Base-by-base conservation (phyloP, 208 protist species). In the Angomonas deanei region DNA sequence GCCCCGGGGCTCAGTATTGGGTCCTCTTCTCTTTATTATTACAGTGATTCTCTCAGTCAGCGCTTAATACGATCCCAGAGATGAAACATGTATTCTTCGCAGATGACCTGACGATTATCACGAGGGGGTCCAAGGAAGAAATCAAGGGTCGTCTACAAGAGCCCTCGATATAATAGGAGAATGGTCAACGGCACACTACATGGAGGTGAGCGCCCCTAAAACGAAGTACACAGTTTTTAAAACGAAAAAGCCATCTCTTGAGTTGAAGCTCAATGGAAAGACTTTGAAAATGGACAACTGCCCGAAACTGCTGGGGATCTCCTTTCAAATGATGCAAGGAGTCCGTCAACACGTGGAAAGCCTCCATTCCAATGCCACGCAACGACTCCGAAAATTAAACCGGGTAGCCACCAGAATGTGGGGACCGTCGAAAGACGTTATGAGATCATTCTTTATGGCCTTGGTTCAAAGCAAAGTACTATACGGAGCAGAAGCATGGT, bases 21-120 rank as follows among this genome's bases (percentile, higher is more conserved):
- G 63, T 19, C 69, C 69, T 0, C 62, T 69, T 0, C 34, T 70
- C 6, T 64, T 69, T 36, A 74, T 64, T 31, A 74, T 74, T 15
- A 62, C 59, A 11, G 49, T 70, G 56, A 70, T 39, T 50, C 69
- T 10, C 48, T 70, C n/a, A 47, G 63, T 34, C 2, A 19, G 26
- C 19, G 15, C 39, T 74, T 15, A 10, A 31, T 17, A 0, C 28
- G 32, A 54, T 69, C 13, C 53, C 50, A 13, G 15, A 24, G 17
- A 27, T 74, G 1, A 19, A 21, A 8, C 68, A 74, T 38, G 62
- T 33, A 1, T 69, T 74, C 30, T 69, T 68, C 28, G 52, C 67
- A 27, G 61, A 74, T 33, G 61, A 74, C 36, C 48, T 62, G 11
- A 64, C 68, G 3, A 1, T 64, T 28, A 17, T 38, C 0, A 8